Base-by-base conservation (phyloP, 805 yeast genomes). In the Candida adriatica region DNA sequence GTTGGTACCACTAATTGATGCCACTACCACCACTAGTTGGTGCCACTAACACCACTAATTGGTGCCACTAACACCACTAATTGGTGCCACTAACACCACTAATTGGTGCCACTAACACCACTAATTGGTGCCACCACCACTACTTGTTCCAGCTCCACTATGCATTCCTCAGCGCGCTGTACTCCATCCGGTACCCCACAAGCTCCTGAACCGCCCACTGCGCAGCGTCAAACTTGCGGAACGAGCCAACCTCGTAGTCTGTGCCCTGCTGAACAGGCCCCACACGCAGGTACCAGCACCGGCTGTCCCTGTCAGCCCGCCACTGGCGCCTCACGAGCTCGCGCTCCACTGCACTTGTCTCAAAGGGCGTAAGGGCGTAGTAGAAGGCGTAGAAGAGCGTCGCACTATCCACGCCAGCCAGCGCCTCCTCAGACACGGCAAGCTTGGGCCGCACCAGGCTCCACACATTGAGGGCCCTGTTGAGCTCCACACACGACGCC, bases 371-470 rank as follows among this genome's bases (percentile, higher is more conserved):
- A 46, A 74, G 77, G 29, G 63, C 59, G 39, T 84, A 92, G 61
- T 92, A 92, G 61, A 87, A 92, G 25, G 88, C 82, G 64, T 85
- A 92, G 48, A 90, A 90, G 45, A 92, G 60, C 5, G 46, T 40
- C 5, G 39, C 37, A 22, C 37, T 30, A 20, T 46, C 49, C 14
- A 48, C 18, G 8, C 24, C 35, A 11, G 33, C 17, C 24, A 37
- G 29, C 13, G 40, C 15, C 4, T 8, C 8, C 22, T 8, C 10
- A 11, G 22, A 19, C 8, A 11, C 8, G 8, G 22, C 11, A 13
- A 80, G 55, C 33, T 64, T 64, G 14, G 62, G 42, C 20, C 86
- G 85, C 37, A 79, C 87, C 48, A 75, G 79, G 13, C 96, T 95
- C 61, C 86, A 90, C 53, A 80, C 83, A 19, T 81, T 75, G 26